phyloP scores from a whole-genome alignment of 768 basidiomycete species.

The Lenzites betulinus region DNA sequence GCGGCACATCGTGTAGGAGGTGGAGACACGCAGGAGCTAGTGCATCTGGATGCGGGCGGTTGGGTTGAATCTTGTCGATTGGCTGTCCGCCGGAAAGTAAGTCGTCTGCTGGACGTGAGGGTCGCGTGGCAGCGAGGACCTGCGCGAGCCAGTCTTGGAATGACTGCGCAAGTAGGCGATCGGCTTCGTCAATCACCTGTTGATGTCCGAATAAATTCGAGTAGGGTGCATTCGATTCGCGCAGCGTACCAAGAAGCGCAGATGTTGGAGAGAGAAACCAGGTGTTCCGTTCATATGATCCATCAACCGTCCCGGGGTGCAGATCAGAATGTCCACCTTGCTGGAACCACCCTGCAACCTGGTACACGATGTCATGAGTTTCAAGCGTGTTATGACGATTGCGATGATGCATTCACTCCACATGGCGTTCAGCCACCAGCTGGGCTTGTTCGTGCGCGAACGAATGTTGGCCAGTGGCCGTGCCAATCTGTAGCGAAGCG shows the following conservation, averaged over 20 bases:
- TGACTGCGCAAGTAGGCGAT: slow-evolving; percentile 90
- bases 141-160: slow-evolving; percentile 95
- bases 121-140: slow-evolving; percentile 74
- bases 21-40: slow-evolving; percentile 62
- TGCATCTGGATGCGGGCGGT: slow-evolving; percentile 47
- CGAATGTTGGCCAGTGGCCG: slow-evolving; percentile 91
- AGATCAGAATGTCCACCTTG: slow-evolving; percentile 91
- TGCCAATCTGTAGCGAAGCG: slow-evolving; percentile 51
- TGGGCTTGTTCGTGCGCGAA: slow-evolving; percentile 90
- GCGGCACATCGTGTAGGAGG: slow-evolving; percentile 41
- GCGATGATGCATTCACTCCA: slow-evolving; percentile 43
- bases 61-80: neutral
- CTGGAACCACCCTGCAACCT: slow-evolving; percentile 86
- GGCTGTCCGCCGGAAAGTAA: neutral
- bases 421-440: slow-evolving; percentile 62
- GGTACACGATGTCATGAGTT: neutral
- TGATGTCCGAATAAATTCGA: neutral
- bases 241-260: slow-evolving; percentile 83
- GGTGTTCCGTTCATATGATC: slow-evolving; percentile 89
- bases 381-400: neutral
- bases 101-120: slow-evolving; percentile 29
- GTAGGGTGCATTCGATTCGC: neutral
- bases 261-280: slow-evolving; percentile 90
- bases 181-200: slow-evolving; percentile 97
- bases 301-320: slow-evolving; percentile 93